phyloP scores from a whole-genome alignment of 768 basidiomycete species.

The Epithele typhae region DNA sequence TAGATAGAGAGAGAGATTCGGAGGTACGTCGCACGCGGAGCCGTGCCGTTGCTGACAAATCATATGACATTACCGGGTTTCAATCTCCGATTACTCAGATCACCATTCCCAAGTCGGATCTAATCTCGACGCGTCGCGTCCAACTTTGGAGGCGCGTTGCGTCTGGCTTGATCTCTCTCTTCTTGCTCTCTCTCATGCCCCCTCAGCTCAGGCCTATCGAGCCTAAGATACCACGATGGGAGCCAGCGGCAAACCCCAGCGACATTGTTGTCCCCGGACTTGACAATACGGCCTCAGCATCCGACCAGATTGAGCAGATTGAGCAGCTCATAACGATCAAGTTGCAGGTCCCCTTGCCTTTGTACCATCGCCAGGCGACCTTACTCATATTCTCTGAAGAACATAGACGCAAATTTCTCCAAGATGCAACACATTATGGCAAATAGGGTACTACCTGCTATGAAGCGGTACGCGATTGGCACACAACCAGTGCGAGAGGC shows the following conservation, averaged over 20 bases:
- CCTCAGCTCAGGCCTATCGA: constrained; percentile 38
- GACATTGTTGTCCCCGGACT: constrained; percentile 69
- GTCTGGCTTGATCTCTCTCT: not conserved
- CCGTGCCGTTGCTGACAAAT: constrained; percentile 2
- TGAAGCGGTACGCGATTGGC: constrained; percentile 84
- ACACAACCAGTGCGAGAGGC: constrained; percentile 88
- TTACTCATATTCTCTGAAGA: constrained; percentile 36
- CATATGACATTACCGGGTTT: too few species aligned
- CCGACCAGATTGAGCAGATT: constrained; percentile 90
- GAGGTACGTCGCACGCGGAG: too few species aligned
- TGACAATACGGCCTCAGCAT: constrained; percentile 60
- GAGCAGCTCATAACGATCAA: constrained; percentile 93
- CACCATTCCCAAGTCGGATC: not conserved
- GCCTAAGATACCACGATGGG: constrained; percentile 66
- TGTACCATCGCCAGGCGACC: not conserved
- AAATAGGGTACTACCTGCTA: constrained; percentile 75
- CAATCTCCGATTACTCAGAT: too few species aligned
- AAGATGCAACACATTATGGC: constrained; percentile 84
- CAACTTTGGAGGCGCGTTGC: too few species aligned
- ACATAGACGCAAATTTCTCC: constrained; percentile 92
- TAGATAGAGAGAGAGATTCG: not conserved
- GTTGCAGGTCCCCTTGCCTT: constrained; percentile 57
- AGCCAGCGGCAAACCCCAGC: constrained; percentile 56
- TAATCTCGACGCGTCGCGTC: constrained; percentile 7
- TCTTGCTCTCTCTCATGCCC: constrained; percentile 12